These are phyloP conservation scores for Arctostaphylos glauca DNA, from an alignment of 148 eudicot genomes.

Conservation along the genomic window DNA sequence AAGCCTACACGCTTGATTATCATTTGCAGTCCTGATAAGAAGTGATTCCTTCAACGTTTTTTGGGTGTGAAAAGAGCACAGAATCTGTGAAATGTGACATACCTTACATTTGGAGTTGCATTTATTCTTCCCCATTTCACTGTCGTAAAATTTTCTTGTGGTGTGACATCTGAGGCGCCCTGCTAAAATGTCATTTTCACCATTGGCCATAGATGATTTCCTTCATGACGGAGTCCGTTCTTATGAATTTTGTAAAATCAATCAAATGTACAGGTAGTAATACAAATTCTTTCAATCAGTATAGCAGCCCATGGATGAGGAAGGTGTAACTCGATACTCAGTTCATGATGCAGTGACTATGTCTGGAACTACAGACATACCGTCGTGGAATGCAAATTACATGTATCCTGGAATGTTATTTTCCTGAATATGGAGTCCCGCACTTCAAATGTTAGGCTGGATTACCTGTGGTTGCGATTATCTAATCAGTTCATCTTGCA, in stretches of 20 bases:
- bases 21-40: conserved; percentile 57
- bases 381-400: background rate
- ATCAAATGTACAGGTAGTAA: conserved; percentile 2
- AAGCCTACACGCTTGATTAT: conserved; percentile 72
- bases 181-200: background rate
- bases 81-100: background rate
- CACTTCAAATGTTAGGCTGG: too few relatives aligned
- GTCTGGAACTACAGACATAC: background rate
- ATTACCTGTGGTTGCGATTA: background rate
- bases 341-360: background rate
- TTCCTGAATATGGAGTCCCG: background rate
- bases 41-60: background rate
- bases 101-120: background rate
- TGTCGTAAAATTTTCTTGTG: background rate
- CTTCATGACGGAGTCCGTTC: background rate
- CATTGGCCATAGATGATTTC: background rate
- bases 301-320: background rate
- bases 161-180: background rate
- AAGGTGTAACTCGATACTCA: background rate
- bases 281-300: background rate
- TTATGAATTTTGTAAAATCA: background rate
- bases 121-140: background rate
- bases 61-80: background rate
- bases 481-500: background rate
- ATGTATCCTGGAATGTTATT: background rate